Evolutionary conservation across 2,329 filamentous ascomycete species (phyloP), one percentile per base, ranked within the genome.

Genomic region (Nemania serpens): DNA sequence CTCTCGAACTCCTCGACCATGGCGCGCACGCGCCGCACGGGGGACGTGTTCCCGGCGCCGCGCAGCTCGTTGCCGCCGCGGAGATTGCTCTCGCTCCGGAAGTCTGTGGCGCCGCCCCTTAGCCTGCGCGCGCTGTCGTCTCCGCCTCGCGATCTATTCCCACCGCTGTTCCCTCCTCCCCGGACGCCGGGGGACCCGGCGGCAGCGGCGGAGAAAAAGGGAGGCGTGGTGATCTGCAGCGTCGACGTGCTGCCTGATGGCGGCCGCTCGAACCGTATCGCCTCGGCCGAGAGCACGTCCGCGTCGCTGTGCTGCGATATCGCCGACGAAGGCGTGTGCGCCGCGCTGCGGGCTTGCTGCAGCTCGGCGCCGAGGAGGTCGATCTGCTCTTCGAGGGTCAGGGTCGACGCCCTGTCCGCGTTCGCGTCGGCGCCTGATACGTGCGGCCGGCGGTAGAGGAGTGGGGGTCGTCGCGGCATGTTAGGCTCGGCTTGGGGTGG

Each of bases 1-100:
- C 71, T 77, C 76, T 87, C 84, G 61, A 86, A 78, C 60, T 75
- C 79, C 67, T 86, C 78, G 41, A 87, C 82, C 82, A 87, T 84
- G 47, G 79, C 77, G 48, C 84, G 70, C 29, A 87, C 84, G 37
- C 78, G 72, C 13, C 79, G 80, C 65, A 75, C 70, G 10, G 80
- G 77, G 59, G 72, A 72, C 7, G 20, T 79, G 7, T 22, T 45
- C 2, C 53, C 61, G 17, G 36, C 15, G n/a, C 36, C 36, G 33
- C 36, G 43, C 34, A 29, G 25, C 25, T 29, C 25, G 25, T 29
- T 29, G 25, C 25, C 15, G n/a, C 42, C 37, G 25, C 37, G 45
- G 20, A 65, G 57, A 10, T 64, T 65, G 52, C 58, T 64, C 41
- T 65, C 61, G 41, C 61, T 63, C 10, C 61, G 53, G 46, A 50